A percentile compares a stretch with the other conserved stretches of the same genome.
Evolutionary conservation across 805 yeast genomes (phyloP).

Genomic region (Candida nanaspora): DNA sequence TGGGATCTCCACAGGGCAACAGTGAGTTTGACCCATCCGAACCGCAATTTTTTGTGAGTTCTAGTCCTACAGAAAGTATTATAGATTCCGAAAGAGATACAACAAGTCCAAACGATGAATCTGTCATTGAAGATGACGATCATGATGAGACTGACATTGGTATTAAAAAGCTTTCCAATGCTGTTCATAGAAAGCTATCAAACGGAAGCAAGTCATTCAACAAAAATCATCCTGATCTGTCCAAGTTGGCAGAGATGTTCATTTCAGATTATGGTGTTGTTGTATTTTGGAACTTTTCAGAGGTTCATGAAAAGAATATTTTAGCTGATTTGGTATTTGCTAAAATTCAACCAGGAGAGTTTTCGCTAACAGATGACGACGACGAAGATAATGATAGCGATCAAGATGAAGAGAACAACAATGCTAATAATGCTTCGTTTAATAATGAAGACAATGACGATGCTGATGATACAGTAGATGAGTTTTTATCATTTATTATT

Average conservation of each 20-base stretch:
- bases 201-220: not conserved
- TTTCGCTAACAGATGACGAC: conserved; percentile 33
- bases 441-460: conserved; percentile 3
- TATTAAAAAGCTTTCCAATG: conserved; percentile 3
- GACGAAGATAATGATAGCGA: conserved; percentile 33
- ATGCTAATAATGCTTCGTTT: not conserved
- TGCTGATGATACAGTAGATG: not conserved
- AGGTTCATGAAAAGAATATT: conserved; percentile 85
- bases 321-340: conserved; percentile 88
- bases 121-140: conserved; percentile 1
- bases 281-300: conserved; percentile 97
- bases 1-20: conserved; percentile 29
- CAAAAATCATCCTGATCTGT: conserved; percentile 30
- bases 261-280: conserved; percentile 89
- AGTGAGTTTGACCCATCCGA: conserved; percentile 84
- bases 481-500: conserved; percentile 39
- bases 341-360: conserved; percentile 30
- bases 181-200: not conserved
- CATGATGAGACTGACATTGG: not conserved
- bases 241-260: conserved; percentile 80
- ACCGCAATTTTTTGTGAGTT: conserved; percentile 74
- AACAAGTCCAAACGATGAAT: conserved; percentile 1
- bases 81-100: conserved; percentile 11
- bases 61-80: conserved; percentile 25
- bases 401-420: conserved; percentile 20